Base-by-base conservation (phyloP, 768 basidiomycete species). In the Rhodotorula diobovata region DNA sequence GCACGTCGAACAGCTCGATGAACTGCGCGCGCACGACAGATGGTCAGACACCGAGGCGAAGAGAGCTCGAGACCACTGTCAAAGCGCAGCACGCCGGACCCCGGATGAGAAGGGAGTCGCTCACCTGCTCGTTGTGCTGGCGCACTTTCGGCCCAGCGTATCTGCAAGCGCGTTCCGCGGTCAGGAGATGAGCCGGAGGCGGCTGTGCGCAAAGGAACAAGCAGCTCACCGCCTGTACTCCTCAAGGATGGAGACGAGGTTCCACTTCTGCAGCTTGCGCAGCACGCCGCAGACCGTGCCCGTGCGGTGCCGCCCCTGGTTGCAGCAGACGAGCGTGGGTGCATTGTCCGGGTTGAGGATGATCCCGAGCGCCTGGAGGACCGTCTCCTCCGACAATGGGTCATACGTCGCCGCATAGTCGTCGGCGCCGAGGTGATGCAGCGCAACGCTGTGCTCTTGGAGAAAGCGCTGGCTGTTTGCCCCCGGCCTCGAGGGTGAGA, bases 61-160 rank as follows among this genome's bases (percentile, higher is more conserved):
- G 45, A 46, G 23, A 21, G 45, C 14, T 18, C 8, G 45, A 46
- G 45, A 5, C 45, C n/a, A n/a, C n/a, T n/a, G 45, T 45, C 45
- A 23, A 46, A 15, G 45, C n/a, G n/a, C n/a, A n/a, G n/a, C n/a
- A n/a, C n/a, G n/a, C n/a, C n/a, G n/a, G n/a, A n/a, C n/a, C n/a
- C n/a, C n/a, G n/a, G n/a, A n/a, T 46, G 28, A 34, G 53, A 43
- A 54, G 41, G 43, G 32, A 18, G 25, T 48, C 78, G 55, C 81
- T 78, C 63, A 81, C 81, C 80, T 81, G 81, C 68, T 81, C 81
- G 72, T 81, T 81, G 54, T 80, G 62, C 20, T 80, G 76, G 41
- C 81, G 76, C 16, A 81, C 81, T 68, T 81, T 81, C 53, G 79
- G 78, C 2, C 81, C 81, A 5, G 81, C 80, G 64, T 80, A 74